Evolutionary conservation across 2,329 filamentous ascomycete genomes (phyloP).

Genomic region (Mycosphaerella sp.): DNA sequence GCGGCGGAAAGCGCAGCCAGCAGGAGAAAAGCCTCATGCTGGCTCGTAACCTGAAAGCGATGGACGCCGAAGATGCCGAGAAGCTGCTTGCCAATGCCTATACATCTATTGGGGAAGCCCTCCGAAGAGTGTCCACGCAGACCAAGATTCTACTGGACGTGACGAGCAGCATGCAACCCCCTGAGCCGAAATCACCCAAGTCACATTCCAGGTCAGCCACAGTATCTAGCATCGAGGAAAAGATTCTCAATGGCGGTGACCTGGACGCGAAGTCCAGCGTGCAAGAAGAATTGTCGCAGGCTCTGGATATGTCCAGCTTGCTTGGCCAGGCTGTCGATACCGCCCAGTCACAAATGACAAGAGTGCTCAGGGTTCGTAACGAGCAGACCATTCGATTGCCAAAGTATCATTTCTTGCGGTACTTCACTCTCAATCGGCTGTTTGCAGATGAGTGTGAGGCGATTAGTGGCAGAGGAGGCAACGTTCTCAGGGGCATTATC

Average conservation of each 20-base stretch:
- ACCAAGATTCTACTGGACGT: constrained; percentile 94
- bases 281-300: constrained; percentile 70
- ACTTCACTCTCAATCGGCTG: constrained; percentile 74
- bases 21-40: constrained; percentile 87
- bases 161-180: constrained; percentile 63
- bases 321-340: constrained; percentile 75
- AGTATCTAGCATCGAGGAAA: constrained; percentile 40
- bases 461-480: constrained; percentile 71
- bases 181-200: constrained; percentile 33
- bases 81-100: constrained; percentile 77
- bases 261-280: constrained; percentile 19
- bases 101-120: constrained; percentile 76
- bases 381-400: constrained; percentile 66
- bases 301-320: constrained; percentile 69
- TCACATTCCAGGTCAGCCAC: constrained; percentile 37
- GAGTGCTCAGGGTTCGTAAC: constrained; percentile 68
- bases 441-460: constrained; percentile 85
- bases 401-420: constrained; percentile 66
- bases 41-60: constrained; percentile 75
- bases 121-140: constrained; percentile 80
- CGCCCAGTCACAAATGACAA: constrained; percentile 66
- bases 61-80: constrained; percentile 81
- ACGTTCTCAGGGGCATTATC: constrained; percentile 68
- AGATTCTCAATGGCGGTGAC: constrained; percentile 28
- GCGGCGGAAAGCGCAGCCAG: constrained; percentile 62